Conservation (phyloP, 2,329 filamentous ascomycete genomes). For the Fusarium mundagurra region DNA sequence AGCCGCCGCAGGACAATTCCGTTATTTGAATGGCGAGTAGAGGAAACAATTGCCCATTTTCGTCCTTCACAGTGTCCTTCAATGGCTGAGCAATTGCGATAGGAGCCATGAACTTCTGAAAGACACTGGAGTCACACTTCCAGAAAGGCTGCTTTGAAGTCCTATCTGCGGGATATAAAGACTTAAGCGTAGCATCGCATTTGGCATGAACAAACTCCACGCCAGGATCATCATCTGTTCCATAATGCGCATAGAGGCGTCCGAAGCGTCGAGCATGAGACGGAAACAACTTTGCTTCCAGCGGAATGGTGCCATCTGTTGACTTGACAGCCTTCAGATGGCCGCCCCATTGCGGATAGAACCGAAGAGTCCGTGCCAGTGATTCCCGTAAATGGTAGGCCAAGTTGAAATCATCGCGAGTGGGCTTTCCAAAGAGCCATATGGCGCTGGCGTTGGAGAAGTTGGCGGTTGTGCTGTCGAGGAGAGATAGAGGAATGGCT, state of each 20-base stretch:
- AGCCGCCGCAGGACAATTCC: constrained; percentile 31
- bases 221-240: constrained; percentile 25
- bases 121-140: constrained; percentile 3
- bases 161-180: constrained; percentile 19
- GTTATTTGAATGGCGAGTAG: constrained; percentile 38
- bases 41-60: background rate
- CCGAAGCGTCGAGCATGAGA: constrained; percentile 35
- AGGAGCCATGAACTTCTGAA: constrained; percentile 16
- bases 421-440: constrained; percentile 35
- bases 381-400: constrained; percentile 15
- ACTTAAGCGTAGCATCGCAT: constrained; percentile 13
- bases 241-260: constrained; percentile 33
- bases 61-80: background rate
- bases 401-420: background rate
- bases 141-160: constrained; percentile 6
- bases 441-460: constrained; percentile 36
- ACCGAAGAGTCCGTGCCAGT: constrained; percentile 10
- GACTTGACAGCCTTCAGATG: constrained; percentile 22
- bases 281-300: constrained; percentile 24
- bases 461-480: constrained; percentile 38
- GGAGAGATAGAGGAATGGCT: constrained; percentile 27
- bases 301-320: constrained; percentile 3
- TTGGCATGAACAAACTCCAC: constrained; percentile 29
- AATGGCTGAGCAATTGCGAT: constrained; percentile 1
- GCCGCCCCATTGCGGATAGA: constrained; percentile 37